Evolutionary conservation across 108 stramenopile species (phyloP), one percentile per base, ranked within the genome.

Genomic region (Bacterosira constricta): DNA sequence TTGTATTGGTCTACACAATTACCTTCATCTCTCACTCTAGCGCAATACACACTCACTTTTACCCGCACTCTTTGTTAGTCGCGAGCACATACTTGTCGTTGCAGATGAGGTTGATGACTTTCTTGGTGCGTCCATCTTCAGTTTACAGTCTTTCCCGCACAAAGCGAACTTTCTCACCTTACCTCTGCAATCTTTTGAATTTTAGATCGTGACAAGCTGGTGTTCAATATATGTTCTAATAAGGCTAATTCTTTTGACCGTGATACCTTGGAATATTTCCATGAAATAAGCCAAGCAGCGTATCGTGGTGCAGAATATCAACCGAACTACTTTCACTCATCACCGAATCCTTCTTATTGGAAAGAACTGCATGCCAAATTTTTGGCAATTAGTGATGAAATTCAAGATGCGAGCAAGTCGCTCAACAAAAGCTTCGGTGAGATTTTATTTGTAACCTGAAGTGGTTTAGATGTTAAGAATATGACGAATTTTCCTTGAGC

Each of bases 171-270:
- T 56, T 10, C 32, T 56, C 30, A 17, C 13, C n/a, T 10, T 56
- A 13, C 20, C 17, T 31, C 30, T 9, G 5, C 11, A 29, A 20
- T 62, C 61, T 9, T 9, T 26, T 27, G 38, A 3, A 21, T 62
- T 62, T 10, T 27, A 57, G 82, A 84, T 41, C 70, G 83, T 2
- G 78, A 84, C 57, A 84, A 84, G 60, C 80, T 84, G 12, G 83
- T 84, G 15, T 84, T 84, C 80, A 84, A 84, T 39, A 84, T 84
- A 35, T 84, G 83, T 52, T 81, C 70, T 18, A 84, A 84, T 71
- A 80, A 75, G 52, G 60, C 70, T 11, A 84, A 84, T 64, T 12
- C 80, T 20, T 84, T 84, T 45, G 76, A 77, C 61, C 31, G 51
- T 9, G 36, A 61, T 11, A 81, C 80, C 6, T 36, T 84, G 34